Evolutionary conservation across 768 basidiomycete genomes (phyloP), one percentile per base, ranked within the genome.

Genomic region (Flagelloscypha sp.): DNA sequence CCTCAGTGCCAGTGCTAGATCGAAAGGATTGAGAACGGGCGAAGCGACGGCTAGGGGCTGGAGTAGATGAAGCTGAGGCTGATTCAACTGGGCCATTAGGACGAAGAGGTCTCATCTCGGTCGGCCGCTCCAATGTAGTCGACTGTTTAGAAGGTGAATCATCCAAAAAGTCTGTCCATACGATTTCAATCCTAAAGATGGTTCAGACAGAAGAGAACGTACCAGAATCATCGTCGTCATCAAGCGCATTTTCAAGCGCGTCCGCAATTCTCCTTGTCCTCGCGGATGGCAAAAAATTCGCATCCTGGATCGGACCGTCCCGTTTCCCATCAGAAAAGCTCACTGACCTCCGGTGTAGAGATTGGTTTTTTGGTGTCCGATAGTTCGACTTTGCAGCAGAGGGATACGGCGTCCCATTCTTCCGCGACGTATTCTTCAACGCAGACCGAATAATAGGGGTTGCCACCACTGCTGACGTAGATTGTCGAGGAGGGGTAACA

Each of bases 271-370:
- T 71, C 53, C 77, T 85, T 10, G 86, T 83, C 49, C 90, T 61
- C 35, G 68, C 70, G 24, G 84, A 86, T 11, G 72, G 74, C 3
- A 68, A 57, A 33, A 67, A 59, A 8, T 53, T 56, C 15, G 44
- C 34, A 3, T 81, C 87, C 35, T 65, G 64, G 30, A 95, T 95
- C n/a, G 86, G 89, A 2, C 94, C 93, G 21, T 84, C 80, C 41
- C 72, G 73, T 53, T 79, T 84, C 5, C 95, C 95, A 53, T 99
- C 95, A 17, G 92, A 95, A 62, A 99, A 99, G 56, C 89, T 94
- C 38, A 99, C 94, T 27, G 85, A 89, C 24, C 89, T 72, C 13
- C 79, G 74, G 46, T 80, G 76, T 9, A 59, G 57, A 11, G 57
- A 44, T 35, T 51, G 60, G 31, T 63, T 64, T 24, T 67, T 55